These are phyloP conservation scores for Serendipita sp. DNA, from an alignment of 768 basidiomycete genomes.

Conservation along the genomic window DNA sequence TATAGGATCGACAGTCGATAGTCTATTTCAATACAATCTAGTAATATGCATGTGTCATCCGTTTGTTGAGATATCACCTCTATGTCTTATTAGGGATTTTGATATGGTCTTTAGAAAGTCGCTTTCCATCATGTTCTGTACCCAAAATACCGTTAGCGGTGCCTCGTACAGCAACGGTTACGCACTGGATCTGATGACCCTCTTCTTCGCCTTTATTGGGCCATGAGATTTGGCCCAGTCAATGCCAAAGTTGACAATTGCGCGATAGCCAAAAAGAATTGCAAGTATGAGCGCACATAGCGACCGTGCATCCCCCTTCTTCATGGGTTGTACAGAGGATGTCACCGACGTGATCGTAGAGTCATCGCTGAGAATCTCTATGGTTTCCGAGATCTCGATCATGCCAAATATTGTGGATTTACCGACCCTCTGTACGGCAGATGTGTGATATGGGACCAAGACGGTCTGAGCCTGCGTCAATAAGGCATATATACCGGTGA, in stretches of 20 bases:
- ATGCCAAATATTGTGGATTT: slow-evolving; percentile 36
- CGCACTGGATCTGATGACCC: slow-evolving; percentile 12
- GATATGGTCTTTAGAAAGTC: slow-evolving; percentile 6
- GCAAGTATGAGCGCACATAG: slow-evolving; percentile 54
- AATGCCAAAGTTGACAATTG: slow-evolving; percentile 42
- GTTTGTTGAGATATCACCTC: background rate
- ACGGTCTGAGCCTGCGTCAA: slow-evolving; percentile 80
- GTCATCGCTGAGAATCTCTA: slow-evolving; percentile 18
- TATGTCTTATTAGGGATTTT: background rate
- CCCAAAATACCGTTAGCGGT: background rate
- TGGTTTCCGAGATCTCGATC: slow-evolving; percentile 30
- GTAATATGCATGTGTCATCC: no score
- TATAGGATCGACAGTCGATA: background rate
- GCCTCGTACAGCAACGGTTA: background rate
- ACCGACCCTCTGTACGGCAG: slow-evolving; percentile 22
- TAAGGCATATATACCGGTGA: slow-evolving; percentile 64
- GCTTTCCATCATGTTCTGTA: slow-evolving; percentile 2
- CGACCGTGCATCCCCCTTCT: slow-evolving; percentile 36
- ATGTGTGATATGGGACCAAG: slow-evolving; percentile 21
- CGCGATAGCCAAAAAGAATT: slow-evolving; percentile 43
- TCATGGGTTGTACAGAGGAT: slow-evolving; percentile 36
- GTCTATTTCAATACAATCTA: background rate
- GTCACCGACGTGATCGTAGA: slow-evolving; percentile 23
- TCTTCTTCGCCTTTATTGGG: background rate
- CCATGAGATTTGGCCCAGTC: background rate